These are phyloP conservation scores for Talaromyces sp. DNA, from an alignment of 2,329 filamentous ascomycete genomes.

Conservation along the genomic window DNA sequence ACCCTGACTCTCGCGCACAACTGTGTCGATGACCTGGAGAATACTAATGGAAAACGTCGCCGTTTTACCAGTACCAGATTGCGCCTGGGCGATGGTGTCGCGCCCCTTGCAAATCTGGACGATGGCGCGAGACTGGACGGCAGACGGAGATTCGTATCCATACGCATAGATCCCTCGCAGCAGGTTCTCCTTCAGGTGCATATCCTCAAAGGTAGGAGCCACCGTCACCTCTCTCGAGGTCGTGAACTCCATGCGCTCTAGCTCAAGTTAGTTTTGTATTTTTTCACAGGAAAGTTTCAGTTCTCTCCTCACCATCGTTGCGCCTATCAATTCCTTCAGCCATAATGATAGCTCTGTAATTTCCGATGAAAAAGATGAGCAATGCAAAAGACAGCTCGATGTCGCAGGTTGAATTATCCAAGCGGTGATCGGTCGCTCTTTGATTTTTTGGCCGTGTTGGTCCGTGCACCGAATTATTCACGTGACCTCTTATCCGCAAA, in stretches of 20 bases:
- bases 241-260: slow-evolving; percentile 92
- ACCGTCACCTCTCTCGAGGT: slow-evolving; percentile 96
- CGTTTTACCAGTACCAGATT: slow-evolving; percentile 95
- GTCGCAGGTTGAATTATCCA: neutral
- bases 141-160: slow-evolving; percentile 95
- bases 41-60: slow-evolving; percentile 96
- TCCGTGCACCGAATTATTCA: slow-evolving; percentile 17
- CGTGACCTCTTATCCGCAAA: slow-evolving; percentile 20
- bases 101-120: slow-evolving; percentile 98
- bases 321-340: slow-evolving; percentile 90
- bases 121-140: slow-evolving; percentile 95
- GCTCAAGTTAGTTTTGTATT: slow-evolving; percentile 17
- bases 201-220: slow-evolving; percentile 87
- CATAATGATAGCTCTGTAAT: slow-evolving; percentile 54
- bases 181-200: slow-evolving; percentile 96
- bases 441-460: slow-evolving; percentile 19
- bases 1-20: slow-evolving; percentile 81
- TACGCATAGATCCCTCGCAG: slow-evolving; percentile 97
- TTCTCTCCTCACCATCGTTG: slow-evolving; percentile 55
- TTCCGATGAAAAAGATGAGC: neutral
- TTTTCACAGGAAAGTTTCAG: neutral
- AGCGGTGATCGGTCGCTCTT: slow-evolving; percentile 5
- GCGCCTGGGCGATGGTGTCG: slow-evolving; percentile 96
- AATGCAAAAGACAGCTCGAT: neutral
- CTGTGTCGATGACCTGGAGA: slow-evolving; percentile 91